Evolutionary conservation across 495 filamentous ascomycete species (phyloP), one percentile per base, ranked within the genome.

Genomic region (Clavariopsis aquatica): DNA sequence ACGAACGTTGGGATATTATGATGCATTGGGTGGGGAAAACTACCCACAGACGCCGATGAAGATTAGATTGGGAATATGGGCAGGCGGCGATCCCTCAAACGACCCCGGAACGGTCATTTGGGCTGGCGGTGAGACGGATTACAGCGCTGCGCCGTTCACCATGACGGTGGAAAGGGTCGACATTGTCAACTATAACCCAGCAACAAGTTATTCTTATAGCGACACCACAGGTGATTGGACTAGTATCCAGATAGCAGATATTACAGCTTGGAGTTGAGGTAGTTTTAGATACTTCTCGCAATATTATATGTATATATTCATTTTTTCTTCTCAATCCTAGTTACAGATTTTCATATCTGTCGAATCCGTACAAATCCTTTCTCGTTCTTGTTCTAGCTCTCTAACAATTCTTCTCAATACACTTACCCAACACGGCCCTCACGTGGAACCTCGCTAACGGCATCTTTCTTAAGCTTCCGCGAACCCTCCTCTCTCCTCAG

Each of bases 11-110:
- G 19, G 7, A 19, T 61, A 53, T 24, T 31, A 26, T 8, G 57
- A 66, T 27, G 64, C 58, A 8, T 15, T 58, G 8, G 3, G 7
- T 28, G 64, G 64, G 1, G 20, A 5, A 10, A 61, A 62, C 12
- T 66, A 54, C 29, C 58, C 64, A n/a, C 64, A 66, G 45, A 66
- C 64, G 46, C 64, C 64, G 10, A 41, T 62, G 57, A 49, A 28
- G n/a, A 1, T 66, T 20, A 28, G 43, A 24, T 22, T 66, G 15
- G 64, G 64, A 15, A 61, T 46, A 47, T 66, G 63, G 63, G 63
- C 46, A n/a, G 57, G 51, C 45, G 63, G 63, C 17, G 47, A 61
- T 22, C 24, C 61, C 6, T 27, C 38, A 3, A 65, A 65, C 27
- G 26, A 8, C n/a, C 19, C 24, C 24, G 62, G 62, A 8, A 66